Evolutionary conservation across 208 protist species (phyloP), one percentile per base, ranked within the genome.

Genomic region (Blechomonas ayalai): DNA sequence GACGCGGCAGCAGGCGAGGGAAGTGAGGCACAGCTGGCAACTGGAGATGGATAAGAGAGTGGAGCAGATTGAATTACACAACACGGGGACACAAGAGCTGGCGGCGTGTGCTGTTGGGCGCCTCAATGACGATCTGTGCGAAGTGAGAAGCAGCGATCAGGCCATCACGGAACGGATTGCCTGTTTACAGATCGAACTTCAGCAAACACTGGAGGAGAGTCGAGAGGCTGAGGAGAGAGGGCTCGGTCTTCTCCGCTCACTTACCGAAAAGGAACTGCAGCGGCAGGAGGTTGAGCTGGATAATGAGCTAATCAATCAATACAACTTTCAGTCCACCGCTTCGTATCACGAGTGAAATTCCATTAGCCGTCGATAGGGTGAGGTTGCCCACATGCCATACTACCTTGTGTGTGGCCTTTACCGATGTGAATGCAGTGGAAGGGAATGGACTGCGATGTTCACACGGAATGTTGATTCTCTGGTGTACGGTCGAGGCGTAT

Each of bases 131-230:
- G 68, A 72, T 34, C 58, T 93, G 37, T 72, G 74, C 27, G 59
- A 68, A 27, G 53, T 90, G 22, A 81, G 80, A 52, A 35, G 27
- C 31, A 77, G 59, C 41, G 83, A 93, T 53, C 61, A 71, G 27
- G 78, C 80, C 12, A 67, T 90, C 27, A 76, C 86, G 34, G 78
- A 90, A 29, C 77, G 73, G 18, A 69, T 93, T n/a, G 75, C 67
- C 12, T 85, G 72, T 52, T 67, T 90, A 47, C 74, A 83, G 24
- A 68, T 90, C 35, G 62, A 68, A 32, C 49, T 90, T 22, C 75
- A 86, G 48, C 81, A 78, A 29, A 67, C 76, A 9, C 42, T 90
- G 36, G 78, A 85, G 44, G 68, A 81, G 36, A 76, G 74, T 24
- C 58, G 81, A 13, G 65, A 65, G 16, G 52, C 52, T 32, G 85